phyloP scores from a whole-genome alignment of 352 stramenopile genomes.

The Phytophthora parvispora region DNA sequence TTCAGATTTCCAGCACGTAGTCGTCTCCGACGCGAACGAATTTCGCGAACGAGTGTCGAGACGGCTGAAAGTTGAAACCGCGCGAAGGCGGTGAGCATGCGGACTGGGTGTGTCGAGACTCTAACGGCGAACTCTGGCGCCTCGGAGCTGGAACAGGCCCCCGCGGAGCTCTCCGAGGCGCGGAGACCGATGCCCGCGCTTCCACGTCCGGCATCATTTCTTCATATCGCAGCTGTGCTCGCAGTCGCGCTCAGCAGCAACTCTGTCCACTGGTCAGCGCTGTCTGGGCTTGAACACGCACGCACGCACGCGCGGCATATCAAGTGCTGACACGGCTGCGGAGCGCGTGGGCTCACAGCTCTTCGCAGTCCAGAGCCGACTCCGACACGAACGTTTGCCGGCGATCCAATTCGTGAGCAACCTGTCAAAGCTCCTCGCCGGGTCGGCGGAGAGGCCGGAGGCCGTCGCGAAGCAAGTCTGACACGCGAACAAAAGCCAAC shows the following conservation, averaged over 20 bases:
- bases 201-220: constrained; percentile 8
- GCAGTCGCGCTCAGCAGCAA: constrained; percentile 3
- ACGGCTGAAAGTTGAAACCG: constrained; percentile 7
- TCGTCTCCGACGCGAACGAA: constrained; percentile 14
- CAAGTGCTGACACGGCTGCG: constrained; percentile 8
- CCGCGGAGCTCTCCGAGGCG: neutral
- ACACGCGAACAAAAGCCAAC: too few relatives aligned
- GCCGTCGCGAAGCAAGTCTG: neutral
- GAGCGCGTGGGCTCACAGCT: too few relatives aligned
- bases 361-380: neutral
- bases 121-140: constrained; percentile 14
- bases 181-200: neutral
- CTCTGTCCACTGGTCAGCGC: constrained; percentile 32
- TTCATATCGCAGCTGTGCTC: constrained; percentile 17
- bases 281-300: constrained; percentile 20
- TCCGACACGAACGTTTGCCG: constrained; percentile 13
- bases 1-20: constrained; percentile 13
- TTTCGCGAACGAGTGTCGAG: constrained; percentile 21
- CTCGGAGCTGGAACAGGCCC: constrained; percentile 5
- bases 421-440: neutral
- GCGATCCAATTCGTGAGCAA: constrained; percentile 4
- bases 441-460: constrained; percentile 1
- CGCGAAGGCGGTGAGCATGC: neutral
- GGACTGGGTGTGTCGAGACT: neutral
- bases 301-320: constrained; percentile 3